A percentile compares a stretch with the other conserved stretches of the same genome.
phyloP scores from a whole-genome alignment of 192 early-diverging fungal species.

The Backusella liffmaniae region DNA sequence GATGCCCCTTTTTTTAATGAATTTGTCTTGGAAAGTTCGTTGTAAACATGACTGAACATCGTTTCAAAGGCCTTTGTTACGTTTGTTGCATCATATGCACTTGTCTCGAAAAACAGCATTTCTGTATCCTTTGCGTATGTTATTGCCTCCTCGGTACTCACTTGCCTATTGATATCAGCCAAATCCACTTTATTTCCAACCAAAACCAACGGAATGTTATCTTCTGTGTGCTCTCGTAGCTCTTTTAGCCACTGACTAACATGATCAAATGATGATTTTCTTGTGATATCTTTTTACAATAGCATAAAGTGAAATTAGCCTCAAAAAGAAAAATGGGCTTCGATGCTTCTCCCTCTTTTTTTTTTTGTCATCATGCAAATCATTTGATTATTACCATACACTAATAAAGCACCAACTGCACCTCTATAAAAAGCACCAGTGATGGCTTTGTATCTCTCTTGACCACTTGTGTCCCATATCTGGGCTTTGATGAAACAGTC shows the following conservation, averaged over 20 bases:
- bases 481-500: slow-evolving; percentile 42
- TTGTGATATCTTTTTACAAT: slow-evolving; percentile 35
- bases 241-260: slow-evolving; percentile 92
- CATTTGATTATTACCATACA: slow-evolving; percentile 72
- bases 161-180: slow-evolving; percentile 55
- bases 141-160: slow-evolving; percentile 72
- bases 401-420: slow-evolving; percentile 88
- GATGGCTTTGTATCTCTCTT: slow-evolving; percentile 88
- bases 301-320: not conserved
- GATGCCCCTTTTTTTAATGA: not conserved
- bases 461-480: slow-evolving; percentile 79
- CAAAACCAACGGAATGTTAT: slow-evolving; percentile 87
- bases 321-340: not conserved
- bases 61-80: slow-evolving; percentile 77
- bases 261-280: slow-evolving; percentile 71
- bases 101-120: slow-evolving; percentile 82
- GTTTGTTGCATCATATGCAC: slow-evolving; percentile 70
- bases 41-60: slow-evolving; percentile 76
- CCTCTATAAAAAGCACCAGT: slow-evolving; percentile 85
- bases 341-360: no score
- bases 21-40: slow-evolving; percentile 23
- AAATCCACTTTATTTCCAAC: slow-evolving; percentile 94
- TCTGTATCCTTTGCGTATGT: slow-evolving; percentile 74
- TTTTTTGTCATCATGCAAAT: not conserved
- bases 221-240: slow-evolving; percentile 86